Conservation (phyloP, 2,329 filamentous ascomycete genomes). For the Podosphaera xanthii region DNA sequence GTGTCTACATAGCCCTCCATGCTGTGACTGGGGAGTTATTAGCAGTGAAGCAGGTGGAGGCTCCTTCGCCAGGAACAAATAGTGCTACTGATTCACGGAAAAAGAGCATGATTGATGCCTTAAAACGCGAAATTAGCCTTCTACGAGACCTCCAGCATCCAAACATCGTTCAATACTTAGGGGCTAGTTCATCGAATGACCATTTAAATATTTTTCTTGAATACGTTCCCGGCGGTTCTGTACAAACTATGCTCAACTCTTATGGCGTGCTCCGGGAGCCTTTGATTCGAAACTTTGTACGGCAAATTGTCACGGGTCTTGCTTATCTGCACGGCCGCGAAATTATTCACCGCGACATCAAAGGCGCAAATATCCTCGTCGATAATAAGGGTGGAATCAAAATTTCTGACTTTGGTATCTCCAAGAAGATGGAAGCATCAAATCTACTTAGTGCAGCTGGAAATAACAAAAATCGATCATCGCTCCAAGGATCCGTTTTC, state of each 20-base stretch:
- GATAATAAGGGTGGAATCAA: constrained; percentile 99
- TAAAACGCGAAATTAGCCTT: constrained; percentile 90
- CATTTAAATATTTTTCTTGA: constrained; percentile 99
- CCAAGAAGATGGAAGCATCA: constrained; percentile 85
- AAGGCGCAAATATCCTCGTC: constrained; percentile 93
- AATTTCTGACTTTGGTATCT: constrained; percentile 97
- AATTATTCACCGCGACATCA: constrained; percentile 97
- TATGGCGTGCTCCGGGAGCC: constrained; percentile 89
- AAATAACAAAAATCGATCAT: constrained; percentile 47
- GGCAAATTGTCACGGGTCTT: constrained; percentile 80
- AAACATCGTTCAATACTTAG: constrained; percentile 96
- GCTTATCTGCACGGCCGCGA: constrained; percentile 84
- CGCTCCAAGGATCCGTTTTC: constrained; percentile 89
- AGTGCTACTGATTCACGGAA: constrained; percentile 74
- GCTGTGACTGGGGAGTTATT: constrained; percentile 92
- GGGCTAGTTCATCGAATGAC: constrained; percentile 74
- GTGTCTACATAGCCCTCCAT: constrained; percentile 83
- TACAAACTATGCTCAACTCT: constrained; percentile 95
- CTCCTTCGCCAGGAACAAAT: constrained; percentile 54
- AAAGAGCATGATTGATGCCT: constrained; percentile 91
- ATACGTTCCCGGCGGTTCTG: constrained; percentile 91
- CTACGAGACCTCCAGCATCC: constrained; percentile 83
- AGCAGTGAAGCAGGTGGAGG: constrained; percentile 93
- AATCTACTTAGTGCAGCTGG: constrained; percentile 51
- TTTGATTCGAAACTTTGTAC: constrained; percentile 84